Evolutionary conservation across 1,284 basidiomycete species (phyloP).

Genomic region (Cryptococcus wingfieldii): DNA sequence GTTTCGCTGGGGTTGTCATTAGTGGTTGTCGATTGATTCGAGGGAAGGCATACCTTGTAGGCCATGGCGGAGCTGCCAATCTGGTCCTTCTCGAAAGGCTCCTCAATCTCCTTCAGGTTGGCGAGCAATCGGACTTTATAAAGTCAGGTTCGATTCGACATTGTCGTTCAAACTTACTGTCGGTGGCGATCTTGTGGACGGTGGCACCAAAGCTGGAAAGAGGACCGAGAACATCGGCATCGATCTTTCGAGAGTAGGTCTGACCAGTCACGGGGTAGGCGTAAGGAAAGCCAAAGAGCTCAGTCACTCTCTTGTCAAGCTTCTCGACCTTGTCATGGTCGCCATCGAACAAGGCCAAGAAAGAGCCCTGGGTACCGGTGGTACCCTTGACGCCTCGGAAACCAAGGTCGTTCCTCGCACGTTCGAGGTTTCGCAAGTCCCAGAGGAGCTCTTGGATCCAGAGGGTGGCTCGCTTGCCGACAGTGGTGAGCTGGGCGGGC

Average conservation of each 20-base stretch:
- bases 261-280: slow-evolving; percentile 98
- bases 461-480: slow-evolving; percentile 96
- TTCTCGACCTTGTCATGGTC: slow-evolving; percentile 88
- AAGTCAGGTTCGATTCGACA: background rate
- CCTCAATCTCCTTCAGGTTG: slow-evolving; percentile 96
- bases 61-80: slow-evolving; percentile 98
- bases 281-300: slow-evolving; percentile 85
- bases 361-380: slow-evolving; percentile 96
- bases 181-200: slow-evolving; percentile 96
- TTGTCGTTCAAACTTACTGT: slow-evolving; percentile 52
- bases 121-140: slow-evolving; percentile 68
- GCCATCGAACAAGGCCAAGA: slow-evolving; percentile 90
- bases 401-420: slow-evolving; percentile 87
- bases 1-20: slow-evolving; percentile 59
- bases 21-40: background rate
- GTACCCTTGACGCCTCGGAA: slow-evolving; percentile 99
- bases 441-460: slow-evolving; percentile 98
- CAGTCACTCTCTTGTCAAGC: slow-evolving; percentile 83
- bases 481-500: slow-evolving; percentile 95
- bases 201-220: slow-evolving; percentile 90
- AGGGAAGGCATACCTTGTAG: slow-evolving; percentile 66
- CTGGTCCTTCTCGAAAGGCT: slow-evolving; percentile 98
- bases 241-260: slow-evolving; percentile 97
- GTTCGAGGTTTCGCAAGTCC: slow-evolving; percentile 90
- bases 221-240: slow-evolving; percentile 85